Evolutionary conservation across 768 basidiomycete species (phyloP).

Genomic region (Boletus sp.): DNA sequence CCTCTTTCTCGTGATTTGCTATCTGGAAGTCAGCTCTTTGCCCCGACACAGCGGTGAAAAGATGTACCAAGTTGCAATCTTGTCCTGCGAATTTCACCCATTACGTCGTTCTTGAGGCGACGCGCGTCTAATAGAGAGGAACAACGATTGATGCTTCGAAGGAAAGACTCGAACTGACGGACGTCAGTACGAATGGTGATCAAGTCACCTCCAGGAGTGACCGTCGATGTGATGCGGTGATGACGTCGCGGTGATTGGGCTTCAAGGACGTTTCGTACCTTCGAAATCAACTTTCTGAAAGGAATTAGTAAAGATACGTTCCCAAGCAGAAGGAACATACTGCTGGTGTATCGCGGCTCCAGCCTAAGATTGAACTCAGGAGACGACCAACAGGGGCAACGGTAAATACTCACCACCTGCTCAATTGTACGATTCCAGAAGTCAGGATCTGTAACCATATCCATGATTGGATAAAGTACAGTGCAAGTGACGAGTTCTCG

Average conservation of each 20-base stretch:
- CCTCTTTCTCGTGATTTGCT: constrained; percentile 87
- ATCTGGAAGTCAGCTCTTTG: constrained; percentile 2
- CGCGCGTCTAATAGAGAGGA: constrained; percentile 87
- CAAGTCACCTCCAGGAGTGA: constrained; percentile 51
- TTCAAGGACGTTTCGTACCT: constrained; percentile 82
- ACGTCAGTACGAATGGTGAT: constrained; percentile 82
- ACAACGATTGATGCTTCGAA: constrained; percentile 78
- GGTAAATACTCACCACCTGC: constrained; percentile 68
- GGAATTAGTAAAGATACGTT: constrained; percentile 1
- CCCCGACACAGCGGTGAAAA: neutral
- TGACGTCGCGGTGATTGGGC: constrained; percentile 66
- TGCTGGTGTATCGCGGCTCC: constrained; percentile 70
- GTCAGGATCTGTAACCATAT: constrained; percentile 93
- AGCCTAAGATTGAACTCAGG: constrained; percentile 40
- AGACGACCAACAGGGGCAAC: neutral
- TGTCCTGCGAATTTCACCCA: constrained; percentile 86
- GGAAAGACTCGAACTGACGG: constrained; percentile 87
- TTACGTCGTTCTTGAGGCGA: constrained; percentile 87
- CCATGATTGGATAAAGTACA: constrained; percentile 83
- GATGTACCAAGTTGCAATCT: constrained; percentile 64
- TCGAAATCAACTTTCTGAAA: constrained; percentile 76
- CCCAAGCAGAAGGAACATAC: constrained; percentile 33
- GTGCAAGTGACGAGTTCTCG: constrained; percentile 83
- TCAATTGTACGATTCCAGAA: constrained; percentile 96
- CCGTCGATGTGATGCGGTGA: constrained; percentile 39